A percentile compares a stretch with the other conserved stretches of the same genome.
Evolutionary conservation across 495 filamentous ascomycete genomes (phyloP).

Genomic region (Podospora australis): DNA sequence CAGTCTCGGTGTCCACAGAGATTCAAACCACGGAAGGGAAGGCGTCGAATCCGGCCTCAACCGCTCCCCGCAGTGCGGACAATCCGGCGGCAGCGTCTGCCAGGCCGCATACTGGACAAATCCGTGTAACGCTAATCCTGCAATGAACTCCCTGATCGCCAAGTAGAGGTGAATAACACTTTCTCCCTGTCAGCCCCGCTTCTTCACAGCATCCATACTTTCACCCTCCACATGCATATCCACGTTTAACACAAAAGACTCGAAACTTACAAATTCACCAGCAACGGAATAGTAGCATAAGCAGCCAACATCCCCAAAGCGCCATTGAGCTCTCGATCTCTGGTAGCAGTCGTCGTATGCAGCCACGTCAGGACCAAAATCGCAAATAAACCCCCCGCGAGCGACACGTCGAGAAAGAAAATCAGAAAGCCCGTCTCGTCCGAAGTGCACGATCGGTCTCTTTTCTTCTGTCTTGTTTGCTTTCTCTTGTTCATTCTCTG

Average conservation of each 20-base stretch:
- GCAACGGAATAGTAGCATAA: slow-evolving; percentile 34
- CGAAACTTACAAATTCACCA: slow-evolving; percentile 34
- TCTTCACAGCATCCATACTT: too few relatives aligned
- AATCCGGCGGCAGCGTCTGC: slow-evolving; percentile 32
- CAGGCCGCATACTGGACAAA: slow-evolving; percentile 31
- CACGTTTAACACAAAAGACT: too few relatives aligned
- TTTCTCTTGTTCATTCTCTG: too few relatives aligned
- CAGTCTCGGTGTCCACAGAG: slow-evolving; percentile 18
- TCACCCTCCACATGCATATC: too few relatives aligned
- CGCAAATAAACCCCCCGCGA: slow-evolving; percentile 30
- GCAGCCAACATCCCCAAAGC: slow-evolving; percentile 36
- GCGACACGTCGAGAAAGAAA: slow-evolving; percentile 30
- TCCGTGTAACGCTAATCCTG: slow-evolving; percentile 31
- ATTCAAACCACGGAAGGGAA: slow-evolving; percentile 32
- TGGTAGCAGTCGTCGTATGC: slow-evolving; percentile 1
- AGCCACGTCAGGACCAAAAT: slow-evolving; percentile 38
- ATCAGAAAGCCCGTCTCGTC: too few relatives aligned
- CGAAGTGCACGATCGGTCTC: too few relatives aligned
- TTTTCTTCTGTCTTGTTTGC: too few relatives aligned
- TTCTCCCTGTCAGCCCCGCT: neutral
- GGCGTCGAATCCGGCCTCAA: slow-evolving; percentile 29
- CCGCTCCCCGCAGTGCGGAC: slow-evolving; percentile 33
- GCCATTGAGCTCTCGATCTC: too few relatives aligned
- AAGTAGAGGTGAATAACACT: slow-evolving; percentile 36
- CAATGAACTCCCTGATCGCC: slow-evolving; percentile 30